Evolutionary conservation across 202 grass and related monocot species (phyloP).

Genomic region (Elaeis oleifera): DNA sequence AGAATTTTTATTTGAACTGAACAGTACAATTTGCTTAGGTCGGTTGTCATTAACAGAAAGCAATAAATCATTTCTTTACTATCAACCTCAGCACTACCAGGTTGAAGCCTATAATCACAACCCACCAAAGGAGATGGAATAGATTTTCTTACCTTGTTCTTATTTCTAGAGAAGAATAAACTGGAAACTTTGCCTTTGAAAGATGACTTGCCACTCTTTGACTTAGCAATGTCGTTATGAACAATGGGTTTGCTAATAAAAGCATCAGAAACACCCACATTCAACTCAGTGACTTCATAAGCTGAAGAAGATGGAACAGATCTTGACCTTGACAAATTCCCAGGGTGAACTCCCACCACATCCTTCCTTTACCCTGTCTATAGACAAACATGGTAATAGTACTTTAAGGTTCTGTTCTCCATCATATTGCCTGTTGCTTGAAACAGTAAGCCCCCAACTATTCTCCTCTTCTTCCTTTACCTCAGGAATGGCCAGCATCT

Average conservation of each 20-base stretch:
- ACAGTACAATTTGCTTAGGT: slow-evolving; percentile 8
- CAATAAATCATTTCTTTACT: slow-evolving; percentile 12
- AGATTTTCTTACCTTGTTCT: slow-evolving; percentile 36
- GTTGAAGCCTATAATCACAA: slow-evolving; percentile 15
- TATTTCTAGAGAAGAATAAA: slow-evolving; percentile 66
- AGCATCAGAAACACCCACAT: slow-evolving; percentile 18
- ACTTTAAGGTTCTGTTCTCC: slow-evolving; percentile 30
- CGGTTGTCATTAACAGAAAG: slow-evolving; percentile 16
- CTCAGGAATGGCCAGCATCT: slow-evolving; percentile 71
- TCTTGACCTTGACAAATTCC: slow-evolving; percentile 53
- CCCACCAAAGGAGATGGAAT: slow-evolving; percentile 19
- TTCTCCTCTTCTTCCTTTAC: slow-evolving; percentile 37
- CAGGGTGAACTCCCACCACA: no score
- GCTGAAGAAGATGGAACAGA: slow-evolving; percentile 59
- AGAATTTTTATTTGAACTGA: slow-evolving; percentile 12
- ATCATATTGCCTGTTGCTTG: slow-evolving; percentile 15
- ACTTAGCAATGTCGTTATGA: slow-evolving; percentile 34
- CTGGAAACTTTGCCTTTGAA: slow-evolving; percentile 74
- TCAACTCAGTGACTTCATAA: slow-evolving; percentile 29
- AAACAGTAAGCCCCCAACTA: slow-evolving; percentile 11
- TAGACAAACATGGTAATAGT: slow-evolving; percentile 20
- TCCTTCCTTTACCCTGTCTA: no score
- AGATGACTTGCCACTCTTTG: slow-evolving; percentile 54
- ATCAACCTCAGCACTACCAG: slow-evolving; percentile 15
- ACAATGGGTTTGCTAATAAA: neutral